These are phyloP conservation scores for Saccharomyces pastorianus DNA, from an alignment of 1,139 yeast genomes.

Conservation along the genomic window DNA sequence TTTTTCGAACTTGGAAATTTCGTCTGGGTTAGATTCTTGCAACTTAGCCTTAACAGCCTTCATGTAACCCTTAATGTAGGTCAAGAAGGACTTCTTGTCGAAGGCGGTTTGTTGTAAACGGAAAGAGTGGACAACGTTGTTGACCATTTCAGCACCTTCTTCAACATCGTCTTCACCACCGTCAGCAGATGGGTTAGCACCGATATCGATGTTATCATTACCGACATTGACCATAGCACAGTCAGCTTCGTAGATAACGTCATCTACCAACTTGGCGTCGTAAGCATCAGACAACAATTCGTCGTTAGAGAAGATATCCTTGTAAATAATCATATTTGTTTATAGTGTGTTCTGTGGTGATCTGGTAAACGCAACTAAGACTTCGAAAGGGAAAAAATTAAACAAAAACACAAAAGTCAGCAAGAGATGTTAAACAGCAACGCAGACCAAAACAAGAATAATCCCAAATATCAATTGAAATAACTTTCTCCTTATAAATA, in stretches of 20 bases:
- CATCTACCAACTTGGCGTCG: slow-evolving; percentile 78
- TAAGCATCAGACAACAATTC: slow-evolving; percentile 97
- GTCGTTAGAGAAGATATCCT: slow-evolving; percentile 86
- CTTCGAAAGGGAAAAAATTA: neutral
- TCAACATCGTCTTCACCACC: slow-evolving; percentile 78
- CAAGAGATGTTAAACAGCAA: neutral
- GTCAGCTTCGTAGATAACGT: slow-evolving; percentile 92
- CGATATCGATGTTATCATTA: slow-evolving; percentile 92
- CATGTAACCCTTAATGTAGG: slow-evolving; percentile 98
- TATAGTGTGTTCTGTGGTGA: slow-evolving; percentile 4
- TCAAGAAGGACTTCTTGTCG: slow-evolving; percentile 94
- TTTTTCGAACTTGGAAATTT: slow-evolving; percentile 82
- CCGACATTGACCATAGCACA: slow-evolving; percentile 83
- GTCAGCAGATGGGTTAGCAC: slow-evolving; percentile 99
- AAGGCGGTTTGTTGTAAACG: slow-evolving; percentile 91
- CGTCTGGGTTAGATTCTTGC: slow-evolving; percentile 82
- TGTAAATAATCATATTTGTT: slow-evolving; percentile 33
- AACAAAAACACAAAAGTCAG: neutral
- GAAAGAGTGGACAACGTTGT: slow-evolving; percentile 98
- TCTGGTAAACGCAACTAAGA: neutral
- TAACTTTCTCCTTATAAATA: slow-evolving; percentile 2
- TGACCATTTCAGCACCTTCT: slow-evolving; percentile 80
- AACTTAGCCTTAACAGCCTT: slow-evolving; percentile 84
- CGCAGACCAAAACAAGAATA: neutral
- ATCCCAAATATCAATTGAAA: neutral